Conservation (phyloP, 805 yeast genomes). For the Lipomyces chichibuensis region DNA sequence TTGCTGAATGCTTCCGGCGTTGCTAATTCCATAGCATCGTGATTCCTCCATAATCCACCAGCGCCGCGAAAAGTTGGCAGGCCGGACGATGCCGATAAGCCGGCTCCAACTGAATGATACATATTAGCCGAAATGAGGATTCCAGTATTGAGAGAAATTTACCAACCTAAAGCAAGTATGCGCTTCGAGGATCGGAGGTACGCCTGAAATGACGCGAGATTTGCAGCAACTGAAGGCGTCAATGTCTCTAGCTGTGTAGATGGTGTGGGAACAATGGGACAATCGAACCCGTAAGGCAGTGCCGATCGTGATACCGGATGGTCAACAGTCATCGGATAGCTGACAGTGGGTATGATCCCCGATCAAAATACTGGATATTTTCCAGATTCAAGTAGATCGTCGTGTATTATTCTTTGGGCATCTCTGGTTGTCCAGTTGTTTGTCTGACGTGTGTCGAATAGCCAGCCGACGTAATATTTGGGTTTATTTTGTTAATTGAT, state of each 20-base stretch:
- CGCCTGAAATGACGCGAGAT: conserved; percentile 44
- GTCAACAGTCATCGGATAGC: not conserved
- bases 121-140: not conserved
- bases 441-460: no score
- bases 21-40: conserved; percentile 79
- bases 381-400: not conserved
- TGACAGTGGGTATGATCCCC: not conserved
- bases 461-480: no score
- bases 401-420: not conserved
- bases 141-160: not conserved
- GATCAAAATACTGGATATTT: not conserved
- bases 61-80: conserved; percentile 72
- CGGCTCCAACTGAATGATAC: conserved; percentile 60
- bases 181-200: conserved; percentile 42
- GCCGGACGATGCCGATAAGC: conserved; percentile 77
- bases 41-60: conserved; percentile 76
- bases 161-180: conserved; percentile 44
- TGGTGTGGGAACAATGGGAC: not conserved
- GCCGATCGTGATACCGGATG: not conserved
- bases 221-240: conserved; percentile 8
- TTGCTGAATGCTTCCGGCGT: conserved; percentile 86
- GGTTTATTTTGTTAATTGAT: not conserved
- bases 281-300: not conserved
- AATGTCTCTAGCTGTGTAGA: not conserved
- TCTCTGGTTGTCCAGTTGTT: no score